These are phyloP conservation scores for Fagopyrum tataricum DNA, from an alignment of 148 eudicot genomes.

Conservation along the genomic window DNA sequence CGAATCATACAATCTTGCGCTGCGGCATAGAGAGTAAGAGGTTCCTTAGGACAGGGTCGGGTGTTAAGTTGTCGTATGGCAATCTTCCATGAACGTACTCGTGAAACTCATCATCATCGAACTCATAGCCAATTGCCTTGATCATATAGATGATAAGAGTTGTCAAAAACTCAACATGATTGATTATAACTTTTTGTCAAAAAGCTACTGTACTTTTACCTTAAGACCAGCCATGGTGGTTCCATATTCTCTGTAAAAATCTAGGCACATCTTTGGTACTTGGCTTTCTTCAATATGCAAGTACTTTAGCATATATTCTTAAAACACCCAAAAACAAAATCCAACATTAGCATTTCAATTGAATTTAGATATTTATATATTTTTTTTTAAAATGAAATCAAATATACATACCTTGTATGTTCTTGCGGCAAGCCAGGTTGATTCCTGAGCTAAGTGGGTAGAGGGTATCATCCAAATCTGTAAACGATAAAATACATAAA, in stretches of 20 bases:
- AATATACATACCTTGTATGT: conserved; percentile 63
- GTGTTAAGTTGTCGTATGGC: conserved; percentile 67
- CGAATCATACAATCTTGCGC: conserved; percentile 57
- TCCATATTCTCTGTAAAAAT: conserved; percentile 78
- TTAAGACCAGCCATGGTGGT: conserved; percentile 97
- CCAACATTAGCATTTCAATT: neutral
- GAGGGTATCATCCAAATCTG: conserved; percentile 90
- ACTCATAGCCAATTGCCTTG: conserved; percentile 65
- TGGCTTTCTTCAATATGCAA: conserved; percentile 67
- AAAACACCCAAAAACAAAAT: neutral
- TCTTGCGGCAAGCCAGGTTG: conserved; percentile 86
- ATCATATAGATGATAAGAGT: no score
- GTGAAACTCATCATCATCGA: conserved; percentile 74
- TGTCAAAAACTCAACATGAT: neutral
- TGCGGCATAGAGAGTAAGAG: conserved; percentile 89
- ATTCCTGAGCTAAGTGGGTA: conserved; percentile 86
- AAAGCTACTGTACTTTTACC: no score
- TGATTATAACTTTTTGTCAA: no score
- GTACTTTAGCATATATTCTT: conserved; percentile 63
- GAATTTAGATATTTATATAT: neutral
- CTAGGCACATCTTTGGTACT: conserved; percentile 77
- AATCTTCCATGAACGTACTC: conserved; percentile 72
- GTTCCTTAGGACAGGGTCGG: conserved; percentile 66
- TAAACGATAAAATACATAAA: neutral
- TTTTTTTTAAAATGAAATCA: no score